Conservation (phyloP, 805 yeast species). For the Pichia phayaonensis region DNA sequence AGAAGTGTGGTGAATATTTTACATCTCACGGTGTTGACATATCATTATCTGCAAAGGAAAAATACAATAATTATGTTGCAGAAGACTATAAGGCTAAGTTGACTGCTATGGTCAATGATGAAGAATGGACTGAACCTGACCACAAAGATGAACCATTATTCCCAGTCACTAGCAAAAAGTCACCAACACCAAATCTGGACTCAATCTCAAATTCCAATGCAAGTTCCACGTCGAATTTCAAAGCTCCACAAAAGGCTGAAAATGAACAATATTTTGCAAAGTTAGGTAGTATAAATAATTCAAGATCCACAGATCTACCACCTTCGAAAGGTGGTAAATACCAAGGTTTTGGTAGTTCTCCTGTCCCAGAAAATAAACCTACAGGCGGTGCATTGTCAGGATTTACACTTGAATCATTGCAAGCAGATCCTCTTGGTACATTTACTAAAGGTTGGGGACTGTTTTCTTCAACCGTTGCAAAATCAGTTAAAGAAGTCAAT, state of each 20-base stretch:
- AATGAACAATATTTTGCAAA: constrained; percentile 80
- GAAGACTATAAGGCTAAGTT: constrained; percentile 84
- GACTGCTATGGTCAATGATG: constrained; percentile 67
- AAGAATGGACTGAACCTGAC: constrained; percentile 58
- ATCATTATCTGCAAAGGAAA: constrained; percentile 54
- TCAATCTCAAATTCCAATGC: not conserved
- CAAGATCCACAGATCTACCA: constrained; percentile 70
- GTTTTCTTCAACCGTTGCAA: constrained; percentile 76
- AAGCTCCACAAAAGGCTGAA: constrained; percentile 33
- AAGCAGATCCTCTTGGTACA: constrained; percentile 85
- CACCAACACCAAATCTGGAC: not conserved
- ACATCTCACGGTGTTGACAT: constrained; percentile 62
- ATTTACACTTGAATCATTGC: constrained; percentile 61
- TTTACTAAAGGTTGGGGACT: constrained; percentile 90
- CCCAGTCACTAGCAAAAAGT: constrained; percentile 23
- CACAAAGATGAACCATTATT: constrained; percentile 39
- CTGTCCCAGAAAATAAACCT: constrained; percentile 31
- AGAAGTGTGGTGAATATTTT: constrained; percentile 61
- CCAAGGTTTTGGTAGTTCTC: constrained; percentile 84
- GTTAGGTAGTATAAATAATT: constrained; percentile 64
- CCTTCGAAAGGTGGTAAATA: constrained; percentile 94
- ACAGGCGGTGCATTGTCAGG: constrained; percentile 39
- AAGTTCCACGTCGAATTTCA: not conserved
- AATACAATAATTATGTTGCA: constrained; percentile 88
- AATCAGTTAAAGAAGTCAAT: constrained; percentile 78